These are phyloP conservation scores for Myriosclerotinia scirpicola DNA, from an alignment of 2,329 filamentous ascomycete species.

Conservation along the genomic window DNA sequence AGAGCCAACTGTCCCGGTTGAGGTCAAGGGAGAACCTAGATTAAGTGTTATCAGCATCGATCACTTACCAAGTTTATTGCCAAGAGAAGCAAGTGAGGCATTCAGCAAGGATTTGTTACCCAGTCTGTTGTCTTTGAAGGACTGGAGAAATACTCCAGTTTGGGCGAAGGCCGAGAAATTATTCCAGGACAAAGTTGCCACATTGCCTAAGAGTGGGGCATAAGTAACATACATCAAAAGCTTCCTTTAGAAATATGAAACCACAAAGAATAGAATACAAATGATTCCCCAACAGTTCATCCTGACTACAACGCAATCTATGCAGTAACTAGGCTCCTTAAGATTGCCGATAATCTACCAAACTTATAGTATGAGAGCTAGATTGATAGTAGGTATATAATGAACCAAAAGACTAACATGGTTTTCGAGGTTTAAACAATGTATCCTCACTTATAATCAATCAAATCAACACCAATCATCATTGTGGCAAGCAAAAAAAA, in stretches of 20 bases:
- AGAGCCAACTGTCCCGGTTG: constrained; percentile 79
- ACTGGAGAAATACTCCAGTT: constrained; percentile 70
- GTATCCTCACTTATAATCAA: too few species aligned
- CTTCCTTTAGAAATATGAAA: neutral
- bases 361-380: too few species aligned
- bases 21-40: constrained; percentile 53
- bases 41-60: constrained; percentile 86
- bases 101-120: constrained; percentile 80
- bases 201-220: constrained; percentile 51
- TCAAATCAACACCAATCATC: too few species aligned
- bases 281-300: neutral
- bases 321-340: too few species aligned
- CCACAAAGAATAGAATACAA: neutral
- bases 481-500: too few species aligned
- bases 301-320: neutral
- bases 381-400: neutral
- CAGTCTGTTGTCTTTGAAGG: constrained; percentile 73
- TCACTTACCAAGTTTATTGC: constrained; percentile 79
- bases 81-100: constrained; percentile 81
- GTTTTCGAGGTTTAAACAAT: too few species aligned
- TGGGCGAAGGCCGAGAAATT: constrained; percentile 84
- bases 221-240: constrained; percentile 17
- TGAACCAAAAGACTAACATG: neutral
- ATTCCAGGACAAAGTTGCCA: constrained; percentile 78
- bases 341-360: too few species aligned